These are phyloP conservation scores for Blastocystis sp. DNA, from an alignment of 352 stramenopile genomes.

Conservation along the genomic window DNA sequence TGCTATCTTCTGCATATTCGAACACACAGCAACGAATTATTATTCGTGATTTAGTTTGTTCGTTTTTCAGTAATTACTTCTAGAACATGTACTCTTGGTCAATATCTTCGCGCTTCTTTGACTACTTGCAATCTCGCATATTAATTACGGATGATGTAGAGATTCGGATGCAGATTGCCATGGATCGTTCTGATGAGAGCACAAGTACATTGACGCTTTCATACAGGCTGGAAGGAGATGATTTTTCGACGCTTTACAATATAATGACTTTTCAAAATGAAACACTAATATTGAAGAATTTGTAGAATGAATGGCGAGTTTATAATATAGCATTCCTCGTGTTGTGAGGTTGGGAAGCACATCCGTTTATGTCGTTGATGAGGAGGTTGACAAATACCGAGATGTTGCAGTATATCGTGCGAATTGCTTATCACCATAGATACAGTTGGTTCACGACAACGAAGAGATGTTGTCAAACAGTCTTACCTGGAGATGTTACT, in stretches of 20 bases:
- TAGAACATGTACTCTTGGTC: conserved; percentile 13
- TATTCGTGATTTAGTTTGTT: background rate
- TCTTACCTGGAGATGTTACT: background rate
- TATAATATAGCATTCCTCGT: background rate
- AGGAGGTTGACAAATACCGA: background rate
- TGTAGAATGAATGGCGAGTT: background rate
- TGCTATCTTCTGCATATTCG: conserved; percentile 21
- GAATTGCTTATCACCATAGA: background rate
- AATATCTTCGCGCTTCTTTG: background rate
- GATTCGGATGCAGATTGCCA: background rate
- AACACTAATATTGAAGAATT: background rate
- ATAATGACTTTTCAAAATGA: background rate
- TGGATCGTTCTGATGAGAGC: background rate
- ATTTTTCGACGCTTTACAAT: background rate
- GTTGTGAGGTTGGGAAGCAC: background rate
- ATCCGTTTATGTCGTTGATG: background rate
- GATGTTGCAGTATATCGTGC: background rate
- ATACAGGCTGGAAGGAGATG: background rate
- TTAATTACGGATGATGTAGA: background rate
- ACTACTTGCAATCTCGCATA: background rate
- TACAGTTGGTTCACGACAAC: background rate
- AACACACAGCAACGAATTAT: conserved; percentile 46
- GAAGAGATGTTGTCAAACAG: background rate
- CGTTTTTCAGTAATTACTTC: background rate
- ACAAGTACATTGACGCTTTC: background rate